Evolutionary conservation across 2,329 filamentous ascomycete species (phyloP).

Genomic region (Alternaria consortialis): DNA sequence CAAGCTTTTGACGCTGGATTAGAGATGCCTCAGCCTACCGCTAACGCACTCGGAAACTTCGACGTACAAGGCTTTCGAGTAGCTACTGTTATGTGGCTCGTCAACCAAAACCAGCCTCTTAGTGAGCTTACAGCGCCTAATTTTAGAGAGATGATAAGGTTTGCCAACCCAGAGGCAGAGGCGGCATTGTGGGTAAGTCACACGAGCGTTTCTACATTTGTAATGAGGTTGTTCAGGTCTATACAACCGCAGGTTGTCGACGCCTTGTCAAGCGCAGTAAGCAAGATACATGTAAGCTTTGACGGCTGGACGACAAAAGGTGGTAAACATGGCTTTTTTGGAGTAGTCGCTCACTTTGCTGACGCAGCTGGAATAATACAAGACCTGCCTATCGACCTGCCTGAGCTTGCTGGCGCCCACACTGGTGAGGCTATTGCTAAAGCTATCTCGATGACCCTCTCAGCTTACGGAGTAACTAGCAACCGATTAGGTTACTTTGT

Average conservation of each 20-base stretch:
- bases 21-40: no score
- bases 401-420: slow-evolving; percentile 8
- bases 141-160: neutral
- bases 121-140: neutral
- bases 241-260: slow-evolving; percentile 7
- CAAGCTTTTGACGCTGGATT: no score
- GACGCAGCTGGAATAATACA: neutral
- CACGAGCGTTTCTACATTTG: neutral
- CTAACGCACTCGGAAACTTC: no score
- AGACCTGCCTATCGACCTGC: slow-evolving; percentile 14
- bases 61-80: no score
- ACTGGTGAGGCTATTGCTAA: slow-evolving; percentile 6
- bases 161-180: neutral
- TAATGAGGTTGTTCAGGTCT: slow-evolving; percentile 1
- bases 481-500: no score
- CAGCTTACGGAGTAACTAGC: no score
- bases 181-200: slow-evolving; percentile 5
- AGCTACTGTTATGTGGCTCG: no score
- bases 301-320: no score
- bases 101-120: no score
- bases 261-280: no score
- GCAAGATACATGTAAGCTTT: no score
- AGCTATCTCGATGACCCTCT: no score
- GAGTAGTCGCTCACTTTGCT: slow-evolving; percentile 9
- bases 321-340: slow-evolving; percentile 4